Evolutionary conservation across 2,329 filamentous ascomycete species (phyloP).

Genomic region (Chlorencoelia australis): DNA sequence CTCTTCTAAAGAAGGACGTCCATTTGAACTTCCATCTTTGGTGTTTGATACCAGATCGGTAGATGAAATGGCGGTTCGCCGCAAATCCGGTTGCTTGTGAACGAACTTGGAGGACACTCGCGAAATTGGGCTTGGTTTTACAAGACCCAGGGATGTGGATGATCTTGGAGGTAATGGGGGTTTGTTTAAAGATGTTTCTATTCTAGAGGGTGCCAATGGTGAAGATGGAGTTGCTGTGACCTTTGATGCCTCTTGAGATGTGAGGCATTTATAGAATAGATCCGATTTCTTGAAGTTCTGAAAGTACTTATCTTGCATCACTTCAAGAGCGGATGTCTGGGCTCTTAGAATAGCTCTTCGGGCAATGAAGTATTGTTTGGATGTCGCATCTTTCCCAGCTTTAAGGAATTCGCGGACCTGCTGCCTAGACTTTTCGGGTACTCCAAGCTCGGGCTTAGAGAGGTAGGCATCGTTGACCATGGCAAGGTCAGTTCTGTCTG

Average conservation of each 20-base stretch:
- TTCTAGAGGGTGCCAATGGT: slow-evolving; percentile 23
- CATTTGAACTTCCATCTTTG: slow-evolving; percentile 26
- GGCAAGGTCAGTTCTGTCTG: slow-evolving; percentile 77
- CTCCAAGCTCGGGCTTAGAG: slow-evolving; percentile 68
- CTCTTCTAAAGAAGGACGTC: slow-evolving; percentile 64
- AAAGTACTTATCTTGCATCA: slow-evolving; percentile 73
- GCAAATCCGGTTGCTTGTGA: slow-evolving; percentile 39
- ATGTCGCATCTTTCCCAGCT: slow-evolving; percentile 65
- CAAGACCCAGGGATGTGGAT: slow-evolving; percentile 26
- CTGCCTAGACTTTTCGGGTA: slow-evolving; percentile 57
- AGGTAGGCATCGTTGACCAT: slow-evolving; percentile 90
- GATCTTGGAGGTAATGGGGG: slow-evolving; percentile 15
- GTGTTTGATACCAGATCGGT: slow-evolving; percentile 44
- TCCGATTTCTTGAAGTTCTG: slow-evolving; percentile 86
- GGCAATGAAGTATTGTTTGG: slow-evolving; percentile 73
- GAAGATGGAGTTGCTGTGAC: slow-evolving; percentile 12
- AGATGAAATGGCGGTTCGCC: slow-evolving; percentile 49
- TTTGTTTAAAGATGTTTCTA: slow-evolving; percentile 30
- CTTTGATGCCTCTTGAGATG: slow-evolving; percentile 64
- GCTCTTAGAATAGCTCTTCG: slow-evolving; percentile 70
- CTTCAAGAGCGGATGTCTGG: slow-evolving; percentile 74
- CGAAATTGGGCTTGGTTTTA: slow-evolving; percentile 32
- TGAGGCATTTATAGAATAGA: slow-evolving; percentile 90
- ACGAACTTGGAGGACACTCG: slow-evolving; percentile 39
- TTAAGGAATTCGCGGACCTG: slow-evolving; percentile 69